These are phyloP conservation scores for Hibiscus syriacus DNA, from an alignment of 345 rosid genomes.

Conservation along the genomic window DNA sequence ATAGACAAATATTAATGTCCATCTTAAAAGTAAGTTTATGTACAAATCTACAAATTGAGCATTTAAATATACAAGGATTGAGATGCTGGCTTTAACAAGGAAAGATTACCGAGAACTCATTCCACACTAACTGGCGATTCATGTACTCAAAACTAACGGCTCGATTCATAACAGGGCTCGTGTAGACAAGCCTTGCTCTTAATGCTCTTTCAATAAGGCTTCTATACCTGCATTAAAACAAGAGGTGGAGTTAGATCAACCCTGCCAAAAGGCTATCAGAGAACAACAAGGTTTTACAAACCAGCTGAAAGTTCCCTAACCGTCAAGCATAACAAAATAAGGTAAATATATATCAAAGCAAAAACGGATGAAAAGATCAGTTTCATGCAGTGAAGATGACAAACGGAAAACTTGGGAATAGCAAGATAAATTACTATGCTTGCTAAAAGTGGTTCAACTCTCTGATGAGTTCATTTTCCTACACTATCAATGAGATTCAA, in stretches of 20 bases:
- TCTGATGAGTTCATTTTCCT: not conserved
- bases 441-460: not conserved
- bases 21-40: not conserved
- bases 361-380: not conserved
- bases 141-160: slow-evolving; percentile 98
- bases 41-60: not conserved
- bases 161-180: slow-evolving; percentile 84
- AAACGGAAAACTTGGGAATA: not conserved
- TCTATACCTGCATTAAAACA: slow-evolving; percentile 57
- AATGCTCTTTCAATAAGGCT: slow-evolving; percentile 85
- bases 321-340: not conserved
- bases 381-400: not conserved
- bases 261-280: not conserved
- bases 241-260: slow-evolving; percentile 1
- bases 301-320: not conserved
- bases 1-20: not conserved
- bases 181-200: slow-evolving; percentile 90
- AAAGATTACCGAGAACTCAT: slow-evolving; percentile 83
- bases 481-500: not conserved
- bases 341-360: not conserved
- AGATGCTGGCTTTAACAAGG: not conserved
- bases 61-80: not conserved
- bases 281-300: not conserved
- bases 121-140: slow-evolving; percentile 98
- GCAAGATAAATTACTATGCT: not conserved